These are phyloP conservation scores for Rhypophila decipiens DNA, from an alignment of 495 filamentous ascomycete genomes.

Conservation along the genomic window DNA sequence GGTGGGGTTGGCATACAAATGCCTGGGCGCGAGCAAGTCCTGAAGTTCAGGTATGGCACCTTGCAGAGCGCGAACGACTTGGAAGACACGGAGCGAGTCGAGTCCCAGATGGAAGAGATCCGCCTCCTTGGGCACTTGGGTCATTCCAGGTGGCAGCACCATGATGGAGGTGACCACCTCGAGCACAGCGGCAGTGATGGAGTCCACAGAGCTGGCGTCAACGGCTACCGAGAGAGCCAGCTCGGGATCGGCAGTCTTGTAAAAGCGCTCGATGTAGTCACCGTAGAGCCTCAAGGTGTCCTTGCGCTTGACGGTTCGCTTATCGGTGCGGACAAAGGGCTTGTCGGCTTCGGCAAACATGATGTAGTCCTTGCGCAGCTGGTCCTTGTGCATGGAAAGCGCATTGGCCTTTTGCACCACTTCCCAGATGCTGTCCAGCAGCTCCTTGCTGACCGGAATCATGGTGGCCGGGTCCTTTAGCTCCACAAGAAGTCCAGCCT, in stretches of 20 bases:
- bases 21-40: neutral
- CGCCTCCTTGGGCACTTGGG: neutral
- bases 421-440: conserved; percentile 36
- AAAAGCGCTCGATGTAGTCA: conserved; percentile 47
- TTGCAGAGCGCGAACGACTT: neutral
- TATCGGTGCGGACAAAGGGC: conserved; percentile 47
- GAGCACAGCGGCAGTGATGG: neutral
- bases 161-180: neutral
- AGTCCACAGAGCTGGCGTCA: neutral
- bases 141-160: neutral
- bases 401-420: conserved; percentile 38
- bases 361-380: conserved; percentile 32
- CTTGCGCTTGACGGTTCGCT: conserved; percentile 49
- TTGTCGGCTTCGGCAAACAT: conserved; percentile 38
- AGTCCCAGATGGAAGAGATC: neutral
- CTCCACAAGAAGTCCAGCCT: conserved; percentile 49
- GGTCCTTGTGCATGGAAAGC: conserved; percentile 37
- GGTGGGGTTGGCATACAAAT: neutral
- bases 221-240: neutral
- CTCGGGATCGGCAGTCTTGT: conserved; percentile 10
- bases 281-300: conserved; percentile 42
- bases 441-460: conserved; percentile 14
- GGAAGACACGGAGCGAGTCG: neutral
- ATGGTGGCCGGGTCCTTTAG: conserved; percentile 18
- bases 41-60: neutral